These are phyloP conservation scores for Recurvomyces mirabilis DNA, from an alignment of 495 filamentous ascomycete genomes.

Conservation along the genomic window DNA sequence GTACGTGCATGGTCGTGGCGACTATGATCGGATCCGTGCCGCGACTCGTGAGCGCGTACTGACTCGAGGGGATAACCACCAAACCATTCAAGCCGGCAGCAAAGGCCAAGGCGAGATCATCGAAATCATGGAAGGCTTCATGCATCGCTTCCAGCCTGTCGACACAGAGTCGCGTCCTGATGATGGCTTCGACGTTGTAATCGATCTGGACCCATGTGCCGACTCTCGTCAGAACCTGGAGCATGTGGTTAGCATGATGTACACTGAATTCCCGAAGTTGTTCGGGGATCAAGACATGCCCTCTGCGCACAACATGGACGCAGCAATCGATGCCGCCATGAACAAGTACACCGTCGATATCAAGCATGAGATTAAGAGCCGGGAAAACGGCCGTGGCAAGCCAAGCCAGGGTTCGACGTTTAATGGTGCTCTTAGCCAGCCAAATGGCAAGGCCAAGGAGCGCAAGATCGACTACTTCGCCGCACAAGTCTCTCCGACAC, in stretches of 20 bases:
- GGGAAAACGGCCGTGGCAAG: constrained; percentile 19
- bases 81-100: constrained; percentile 81
- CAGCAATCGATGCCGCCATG: constrained; percentile 64
- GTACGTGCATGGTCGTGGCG: constrained; percentile 64
- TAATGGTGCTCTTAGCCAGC: constrained; percentile 1
- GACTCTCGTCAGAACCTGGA: constrained; percentile 81
- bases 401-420: not conserved
- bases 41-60: constrained; percentile 74
- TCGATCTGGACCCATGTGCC: constrained; percentile 67
- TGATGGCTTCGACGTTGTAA: constrained; percentile 63
- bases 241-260: constrained; percentile 57
- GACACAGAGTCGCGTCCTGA: constrained; percentile 57
- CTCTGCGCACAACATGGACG: constrained; percentile 59
- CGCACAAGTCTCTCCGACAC: constrained; percentile 48
- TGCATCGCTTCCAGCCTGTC: constrained; percentile 69
- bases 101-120: constrained; percentile 56
- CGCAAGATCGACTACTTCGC: constrained; percentile 75
- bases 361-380: constrained; percentile 55
- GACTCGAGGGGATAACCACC: constrained; percentile 85
- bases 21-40: constrained; percentile 52
- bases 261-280: constrained; percentile 61
- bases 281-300: constrained; percentile 54
- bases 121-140: constrained; percentile 91
- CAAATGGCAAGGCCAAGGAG: constrained; percentile 23
- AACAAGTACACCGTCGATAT: constrained; percentile 66